These are phyloP conservation scores for Sarocladium strictum DNA, from an alignment of 2,329 filamentous ascomycete species.

Conservation along the genomic window DNA sequence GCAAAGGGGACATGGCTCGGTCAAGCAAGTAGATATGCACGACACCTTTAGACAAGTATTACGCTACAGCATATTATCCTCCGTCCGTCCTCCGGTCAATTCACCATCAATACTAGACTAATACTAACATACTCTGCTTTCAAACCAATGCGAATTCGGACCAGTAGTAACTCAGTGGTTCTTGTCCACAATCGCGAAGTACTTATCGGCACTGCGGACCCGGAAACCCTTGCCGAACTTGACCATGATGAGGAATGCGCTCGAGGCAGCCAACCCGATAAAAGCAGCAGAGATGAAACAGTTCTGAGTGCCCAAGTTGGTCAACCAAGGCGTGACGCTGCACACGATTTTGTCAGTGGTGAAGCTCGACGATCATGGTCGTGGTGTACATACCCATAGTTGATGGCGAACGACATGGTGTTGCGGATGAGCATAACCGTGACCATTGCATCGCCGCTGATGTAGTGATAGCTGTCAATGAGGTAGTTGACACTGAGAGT, in stretches of 20 bases:
- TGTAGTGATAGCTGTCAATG: slow-evolving; percentile 35
- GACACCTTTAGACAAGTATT: no score
- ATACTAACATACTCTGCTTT: no score
- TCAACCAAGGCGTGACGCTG: slow-evolving; percentile 42
- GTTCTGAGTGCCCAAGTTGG: slow-evolving; percentile 34
- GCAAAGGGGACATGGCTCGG: no score
- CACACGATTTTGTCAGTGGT: no score
- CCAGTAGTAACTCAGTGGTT: no score
- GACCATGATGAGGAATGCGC: slow-evolving; percentile 38
- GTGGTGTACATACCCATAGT: slow-evolving; percentile 17
- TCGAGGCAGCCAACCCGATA: slow-evolving; percentile 29
- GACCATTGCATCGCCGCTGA: slow-evolving; percentile 32
- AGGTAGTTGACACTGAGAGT: slow-evolving; percentile 33
- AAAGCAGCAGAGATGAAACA: slow-evolving; percentile 36
- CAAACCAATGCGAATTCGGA: no score
- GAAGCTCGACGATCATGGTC: no score
- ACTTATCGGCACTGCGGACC: slow-evolving; percentile 13
- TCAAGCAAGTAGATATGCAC: no score
- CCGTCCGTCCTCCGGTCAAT: no score
- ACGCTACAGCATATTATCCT: no score
- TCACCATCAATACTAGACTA: no score
- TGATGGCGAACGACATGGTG: slow-evolving; percentile 30
- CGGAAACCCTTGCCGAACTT: slow-evolving; percentile 35
- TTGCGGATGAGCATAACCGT: slow-evolving; percentile 34
- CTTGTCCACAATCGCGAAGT: slow-evolving; percentile 6